Conservation (phyloP, 177 flowering plant species). For the Vitis hybrid region DNA sequence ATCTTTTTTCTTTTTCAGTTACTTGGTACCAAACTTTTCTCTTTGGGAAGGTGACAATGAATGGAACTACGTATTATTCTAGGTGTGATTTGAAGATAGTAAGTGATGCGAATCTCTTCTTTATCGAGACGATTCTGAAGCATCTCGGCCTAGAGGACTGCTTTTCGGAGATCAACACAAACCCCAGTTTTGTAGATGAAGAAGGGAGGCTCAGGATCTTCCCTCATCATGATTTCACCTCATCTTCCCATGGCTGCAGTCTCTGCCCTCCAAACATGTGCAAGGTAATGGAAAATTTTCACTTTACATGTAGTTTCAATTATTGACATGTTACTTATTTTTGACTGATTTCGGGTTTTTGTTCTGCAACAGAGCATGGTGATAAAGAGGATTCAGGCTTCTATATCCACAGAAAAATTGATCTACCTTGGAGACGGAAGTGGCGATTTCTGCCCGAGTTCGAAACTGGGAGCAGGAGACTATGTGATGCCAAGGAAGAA, state of each 20-base stretch:
- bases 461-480: slow-evolving; percentile 59
- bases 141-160: slow-evolving; percentile 49
- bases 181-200: slow-evolving; percentile 54
- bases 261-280: slow-evolving; percentile 88
- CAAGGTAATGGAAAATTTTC: slow-evolving; percentile 46
- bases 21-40: not conserved
- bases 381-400: slow-evolving; percentile 44
- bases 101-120: slow-evolving; percentile 58
- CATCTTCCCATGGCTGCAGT: slow-evolving; percentile 45
- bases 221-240: slow-evolving; percentile 51
- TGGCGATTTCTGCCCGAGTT: slow-evolving; percentile 81
- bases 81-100: slow-evolving; percentile 63
- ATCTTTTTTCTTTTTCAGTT: not conserved
- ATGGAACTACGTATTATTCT: slow-evolving; percentile 5
- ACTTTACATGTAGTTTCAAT: not conserved
- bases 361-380: slow-evolving; percentile 42
- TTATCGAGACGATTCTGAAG: slow-evolving; percentile 59
- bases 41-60: not conserved
- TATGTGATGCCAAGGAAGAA: slow-evolving; percentile 81
- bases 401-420: slow-evolving; percentile 26
- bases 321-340: no score
- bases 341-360: not conserved
- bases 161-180: slow-evolving; percentile 65
- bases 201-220: slow-evolving; percentile 56
- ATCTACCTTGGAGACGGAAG: slow-evolving; percentile 83